Evolutionary conservation across 139 green algal genomes (phyloP), one percentile per base, ranked within the genome.

Genomic region (Axilococcus clingmanii): DNA sequence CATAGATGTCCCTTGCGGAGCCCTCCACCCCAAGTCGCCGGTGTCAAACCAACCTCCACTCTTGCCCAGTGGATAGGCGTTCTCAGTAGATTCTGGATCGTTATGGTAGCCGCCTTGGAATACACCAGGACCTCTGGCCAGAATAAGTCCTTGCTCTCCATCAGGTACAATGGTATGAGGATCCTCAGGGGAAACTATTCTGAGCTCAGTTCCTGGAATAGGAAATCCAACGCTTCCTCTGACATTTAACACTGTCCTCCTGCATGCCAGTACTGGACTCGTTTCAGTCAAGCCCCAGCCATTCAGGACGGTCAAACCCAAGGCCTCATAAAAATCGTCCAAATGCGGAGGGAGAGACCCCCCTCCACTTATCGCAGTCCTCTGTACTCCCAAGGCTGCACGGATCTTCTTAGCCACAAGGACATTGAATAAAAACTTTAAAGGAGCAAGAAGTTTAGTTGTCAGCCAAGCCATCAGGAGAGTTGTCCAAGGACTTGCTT

Each of bases 261-360:
- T 71, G 60, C 79, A 93, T 7, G 79, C 76, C 36, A 97, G 81
- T 54, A 97, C 89, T 0, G 89, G 89, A 1, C 72, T 85, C 0
- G 83, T 94, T 70, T 96, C 88, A 3, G 77, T 94, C 6, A 96
- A 71, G 16, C 88, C 89, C 73, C 84, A 97, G 35, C 89, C 89
- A 50, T 96, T 96, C 35, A 96, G 58, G 31, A 97, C 72, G 0
- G 61, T 37, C 24, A 96, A 64, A 0, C 75, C 88, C 3, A 91
- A 43, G 16, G 68, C 47, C 52, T 94, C 86, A 58, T 82, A 97
- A 40, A 95, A 97, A 41, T 82, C 67, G 55, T 97, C 89, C 32
- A 97, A 63, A 60, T 94, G 77, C 0, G 74, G 15, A 1, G 82
- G 57, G 47, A 97, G 68, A 12, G 71, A 84, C 47, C 89, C 89